These are phyloP conservation scores for Phytophthora crassamura DNA, from an alignment of 352 stramenopile species.

Conservation along the genomic window DNA sequence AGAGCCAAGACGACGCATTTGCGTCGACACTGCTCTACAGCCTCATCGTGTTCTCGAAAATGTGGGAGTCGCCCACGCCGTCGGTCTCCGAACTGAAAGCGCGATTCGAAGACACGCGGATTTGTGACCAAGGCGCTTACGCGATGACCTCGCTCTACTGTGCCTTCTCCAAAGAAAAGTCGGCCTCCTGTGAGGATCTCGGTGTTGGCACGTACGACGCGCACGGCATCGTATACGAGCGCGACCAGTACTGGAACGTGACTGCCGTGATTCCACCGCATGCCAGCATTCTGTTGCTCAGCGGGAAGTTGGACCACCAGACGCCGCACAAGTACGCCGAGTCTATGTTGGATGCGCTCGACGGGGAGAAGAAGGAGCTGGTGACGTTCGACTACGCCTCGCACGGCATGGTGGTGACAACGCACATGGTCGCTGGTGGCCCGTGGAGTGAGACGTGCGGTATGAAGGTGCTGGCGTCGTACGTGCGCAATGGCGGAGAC, in stretches of 20 bases:
- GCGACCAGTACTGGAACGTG: constrained; percentile 59
- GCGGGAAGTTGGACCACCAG: constrained; percentile 48
- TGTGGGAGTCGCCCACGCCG: constrained; percentile 47
- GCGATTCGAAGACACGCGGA: too few relatives aligned
- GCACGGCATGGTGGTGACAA: constrained; percentile 19
- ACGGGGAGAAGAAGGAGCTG: constrained; percentile 42
- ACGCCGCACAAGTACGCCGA: constrained; percentile 52
- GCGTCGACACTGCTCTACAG: too few relatives aligned
- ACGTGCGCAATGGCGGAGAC: constrained; percentile 35
- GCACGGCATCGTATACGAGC: constrained; percentile 40
- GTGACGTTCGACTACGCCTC: constrained; percentile 49
- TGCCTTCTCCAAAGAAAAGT: constrained; percentile 35
- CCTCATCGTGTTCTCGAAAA: constrained; percentile 54
- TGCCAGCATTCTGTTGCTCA: constrained; percentile 50
- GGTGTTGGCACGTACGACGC: constrained; percentile 16
- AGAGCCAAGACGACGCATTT: constrained; percentile 24
- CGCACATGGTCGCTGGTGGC: constrained; percentile 17
- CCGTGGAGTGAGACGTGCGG: constrained; percentile 34
- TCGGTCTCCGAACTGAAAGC: too few relatives aligned
- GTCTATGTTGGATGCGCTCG: constrained; percentile 30
- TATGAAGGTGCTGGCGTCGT: constrained; percentile 43
- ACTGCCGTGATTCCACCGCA: constrained; percentile 40
- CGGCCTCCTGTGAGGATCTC: constrained; percentile 24
- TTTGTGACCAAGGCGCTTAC: too few relatives aligned
- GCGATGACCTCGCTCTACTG: too few relatives aligned